phyloP scores from a whole-genome alignment of 495 filamentous ascomycete species.

The Pseudomonodictys pantanalensis region DNA sequence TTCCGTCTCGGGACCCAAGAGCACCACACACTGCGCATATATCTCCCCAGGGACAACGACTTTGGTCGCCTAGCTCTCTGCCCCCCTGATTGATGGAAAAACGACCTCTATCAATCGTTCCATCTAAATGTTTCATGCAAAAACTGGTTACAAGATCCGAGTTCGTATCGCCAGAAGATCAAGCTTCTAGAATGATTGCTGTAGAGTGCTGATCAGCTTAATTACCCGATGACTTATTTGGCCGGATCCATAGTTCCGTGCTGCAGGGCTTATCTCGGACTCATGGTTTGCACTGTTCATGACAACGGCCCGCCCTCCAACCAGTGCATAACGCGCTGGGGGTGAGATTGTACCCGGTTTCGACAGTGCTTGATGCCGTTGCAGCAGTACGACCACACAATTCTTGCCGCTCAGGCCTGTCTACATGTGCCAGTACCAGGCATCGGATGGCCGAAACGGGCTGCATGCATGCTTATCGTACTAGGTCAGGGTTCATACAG shows the following conservation, averaged over 20 bases:
- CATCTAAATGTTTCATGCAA: constrained; percentile 27
- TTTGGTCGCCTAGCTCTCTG: background rate
- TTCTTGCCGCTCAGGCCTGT: too few relatives aligned
- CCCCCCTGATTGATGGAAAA: constrained; percentile 20
- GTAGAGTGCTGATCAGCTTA: constrained; percentile 12
- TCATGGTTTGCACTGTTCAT: background rate
- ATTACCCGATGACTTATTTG: background rate
- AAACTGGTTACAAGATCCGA: constrained; percentile 6
- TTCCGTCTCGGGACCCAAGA: too few relatives aligned
- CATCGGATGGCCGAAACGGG: too few relatives aligned
- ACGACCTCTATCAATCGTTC: constrained; percentile 1
- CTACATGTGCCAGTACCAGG: too few relatives aligned
- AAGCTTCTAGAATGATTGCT: constrained; percentile 5
- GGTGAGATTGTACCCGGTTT: too few relatives aligned
- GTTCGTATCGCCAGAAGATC: constrained; percentile 19
- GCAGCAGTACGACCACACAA: too few relatives aligned
- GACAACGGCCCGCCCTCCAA: background rate
- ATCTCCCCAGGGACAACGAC: constrained; percentile 14
- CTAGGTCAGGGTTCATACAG: too few relatives aligned
- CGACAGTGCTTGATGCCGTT: too few relatives aligned
- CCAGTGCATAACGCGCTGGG: background rate
- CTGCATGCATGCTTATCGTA: too few relatives aligned
- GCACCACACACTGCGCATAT: background rate
- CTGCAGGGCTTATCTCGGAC: constrained; percentile 15
- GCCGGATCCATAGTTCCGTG: background rate